Evolutionary conservation across 257 asterid species (phyloP), one percentile per base, ranked within the genome.

Genomic region (Solanum ossicruentum): DNA sequence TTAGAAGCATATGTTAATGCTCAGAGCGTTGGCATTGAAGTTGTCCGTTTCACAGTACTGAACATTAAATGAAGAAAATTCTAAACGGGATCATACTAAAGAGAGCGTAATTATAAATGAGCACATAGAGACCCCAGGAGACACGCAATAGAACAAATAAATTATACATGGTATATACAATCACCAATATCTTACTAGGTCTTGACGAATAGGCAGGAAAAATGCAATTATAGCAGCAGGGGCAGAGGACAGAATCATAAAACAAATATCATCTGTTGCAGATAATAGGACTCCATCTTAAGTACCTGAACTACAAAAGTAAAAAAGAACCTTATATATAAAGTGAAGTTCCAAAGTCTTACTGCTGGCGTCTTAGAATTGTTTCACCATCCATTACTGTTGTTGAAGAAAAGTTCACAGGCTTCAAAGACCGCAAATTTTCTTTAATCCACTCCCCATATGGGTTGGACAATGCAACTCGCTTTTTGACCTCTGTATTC

Each of bases 371-470:
- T 87, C 93, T 94, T 87, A 97, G 88, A 87, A 91, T 92, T 80
- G 93, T 92, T 87, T 97, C 98, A 87, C 89, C 93, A 88, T 97
- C 99, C 94, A 95, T 84, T 87, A 91, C 87, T 12, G 96, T 89
- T 17, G 94, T 28, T 23, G 98, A 90, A 83, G 92, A 89, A 85
- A 94, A 95, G 86, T 91, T 92, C 51, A 83, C 90, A 60, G 94
- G 90, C 91, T 94, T 93, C 86, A 97, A 89, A 84, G 95, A 85
- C 85, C 97, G 95, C 65, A 97, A 92, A 82, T 95, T 95, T 83
- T 94, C 99, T 41, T 88, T 89, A 63, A 97, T 92, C 99, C 99
- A 97, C 90, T 93, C 92, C 58, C 99, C 98, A 49, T 94, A 97
- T 80, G 99, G 99, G 88, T 90, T 87, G 47, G 88, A 87, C 70